Evolutionary conservation across 371 early-diverging fungal genomes (phyloP), one percentile per base, ranked within the genome.

Genomic region (Haplosporangium sp.): DNA sequence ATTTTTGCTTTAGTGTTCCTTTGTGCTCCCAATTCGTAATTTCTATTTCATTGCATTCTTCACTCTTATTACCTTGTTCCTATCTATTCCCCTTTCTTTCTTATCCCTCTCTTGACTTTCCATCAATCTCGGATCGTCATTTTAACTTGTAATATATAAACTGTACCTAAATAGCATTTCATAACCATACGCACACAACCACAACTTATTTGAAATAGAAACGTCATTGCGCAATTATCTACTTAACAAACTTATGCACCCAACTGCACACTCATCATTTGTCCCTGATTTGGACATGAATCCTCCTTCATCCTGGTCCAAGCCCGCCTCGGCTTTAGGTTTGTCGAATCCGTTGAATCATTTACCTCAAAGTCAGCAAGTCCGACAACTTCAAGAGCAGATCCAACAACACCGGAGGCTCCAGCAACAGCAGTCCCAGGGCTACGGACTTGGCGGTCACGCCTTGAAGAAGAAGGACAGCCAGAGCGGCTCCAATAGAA

Each of bases 331-430:
- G 45, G 66, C 74, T 17, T 61, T 81, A 42, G 81, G 81, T 4
- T 64, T 79, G 19, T 47, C 67, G 35, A 74, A 74, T 65, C 68
- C 74, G 2, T 55, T 79, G 58, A 60, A 64, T 37, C 81, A 79
- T 40, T 68, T 79, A 2, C 71, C 81, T 34, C 81, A 79, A 37
- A 63, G 74, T 3, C 74, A 79, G 62, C 74, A 74, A 34, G 69
- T 79, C 48, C 71, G 73, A 10, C 74, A 74, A 17, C 62, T 79
- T n/a, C 81, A 79, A 52, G 71, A 79, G 45, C 81, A 79, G 69
- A 79, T 79, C 58, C 74, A 79, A 34, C 81, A 74, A 9, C 81
- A 79, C 42, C 74, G 71, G 10, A 67, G 74, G 37, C 58, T 79
- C 13, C 81, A 79, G 40, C 81, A 74, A 13, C 81, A 70, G 60